Evolutionary conservation across 2,329 filamentous ascomycete species (phyloP).

Genomic region (Penicillium polonicum): DNA sequence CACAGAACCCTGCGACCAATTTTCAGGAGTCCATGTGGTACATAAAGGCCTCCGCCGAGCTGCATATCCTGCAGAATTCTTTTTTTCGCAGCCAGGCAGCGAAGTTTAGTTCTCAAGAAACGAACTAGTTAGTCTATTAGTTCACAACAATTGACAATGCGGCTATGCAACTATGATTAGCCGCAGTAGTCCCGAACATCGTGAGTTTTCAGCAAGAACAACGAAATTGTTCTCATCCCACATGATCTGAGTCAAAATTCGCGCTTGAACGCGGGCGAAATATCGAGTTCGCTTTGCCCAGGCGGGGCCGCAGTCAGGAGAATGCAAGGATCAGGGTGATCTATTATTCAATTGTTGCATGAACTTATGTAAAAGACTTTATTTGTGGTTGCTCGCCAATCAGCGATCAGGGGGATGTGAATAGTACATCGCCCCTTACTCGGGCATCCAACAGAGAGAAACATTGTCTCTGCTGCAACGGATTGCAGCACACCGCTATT

Average conservation of each 20-base stretch:
- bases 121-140: neutral
- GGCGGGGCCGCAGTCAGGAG: constrained; percentile 6
- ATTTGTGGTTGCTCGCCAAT: neutral
- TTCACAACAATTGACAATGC: neutral
- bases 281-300: neutral
- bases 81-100: neutral
- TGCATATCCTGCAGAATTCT: neutral
- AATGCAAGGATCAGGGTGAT: constrained; percentile 5
- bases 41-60: neutral
- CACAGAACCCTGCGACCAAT: neutral
- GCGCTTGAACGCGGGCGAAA: neutral
- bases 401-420: neutral
- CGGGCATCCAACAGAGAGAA: neutral
- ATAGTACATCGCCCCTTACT: constrained; percentile 7
- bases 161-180: neutral
- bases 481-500: neutral
- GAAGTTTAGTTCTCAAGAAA: neutral
- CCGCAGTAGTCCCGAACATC: neutral
- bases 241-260: neutral
- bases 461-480: neutral
- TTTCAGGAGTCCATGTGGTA: constrained; percentile 8
- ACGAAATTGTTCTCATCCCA: neutral
- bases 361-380: neutral
- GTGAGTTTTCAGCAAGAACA: neutral
- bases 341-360: neutral